Conservation (phyloP, 345 rosid genomes). For the Diplotaxis tenuifolia region DNA sequence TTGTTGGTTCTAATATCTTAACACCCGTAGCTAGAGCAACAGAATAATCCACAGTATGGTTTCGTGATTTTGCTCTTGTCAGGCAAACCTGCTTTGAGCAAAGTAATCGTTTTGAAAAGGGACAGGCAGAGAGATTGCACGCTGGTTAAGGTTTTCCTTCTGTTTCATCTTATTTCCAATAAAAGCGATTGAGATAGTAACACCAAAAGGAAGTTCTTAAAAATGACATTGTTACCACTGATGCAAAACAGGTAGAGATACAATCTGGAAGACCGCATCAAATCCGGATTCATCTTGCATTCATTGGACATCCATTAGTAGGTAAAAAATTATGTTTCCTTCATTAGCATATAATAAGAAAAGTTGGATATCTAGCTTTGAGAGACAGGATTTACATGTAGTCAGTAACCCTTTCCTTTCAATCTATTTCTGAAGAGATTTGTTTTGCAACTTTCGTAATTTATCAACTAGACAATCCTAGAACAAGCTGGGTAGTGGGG, state of each 20-base stretch:
- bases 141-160: slow-evolving; percentile 57
- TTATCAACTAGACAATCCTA: not conserved
- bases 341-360: not conserved
- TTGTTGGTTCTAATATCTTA: slow-evolving; percentile 3
- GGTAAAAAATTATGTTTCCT: slow-evolving; percentile 46
- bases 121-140: slow-evolving; percentile 48
- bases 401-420: not conserved
- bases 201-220: slow-evolving; percentile 4
- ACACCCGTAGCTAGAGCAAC: slow-evolving; percentile 2
- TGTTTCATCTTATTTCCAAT: slow-evolving; percentile 6
- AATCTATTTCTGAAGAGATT: not conserved
- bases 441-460: not conserved
- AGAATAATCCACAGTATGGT: not conserved
- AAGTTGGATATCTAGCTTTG: slow-evolving; percentile 7
- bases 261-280: slow-evolving; percentile 93
- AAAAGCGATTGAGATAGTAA: not conserved
- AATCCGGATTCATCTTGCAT: slow-evolving; percentile 88
- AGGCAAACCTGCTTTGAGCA: slow-evolving; percentile 81
- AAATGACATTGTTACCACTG: not conserved
- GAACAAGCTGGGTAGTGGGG: not conserved
- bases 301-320: slow-evolving; percentile 73
- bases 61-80: slow-evolving; percentile 7
- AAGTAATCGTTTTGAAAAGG: slow-evolving; percentile 71
- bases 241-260: slow-evolving; percentile 64
- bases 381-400: not conserved